Evolutionary conservation across 208 protist genomes (phyloP), one percentile per base, ranked within the genome.

Genomic region (Balamuthia mandrillaris): DNA sequence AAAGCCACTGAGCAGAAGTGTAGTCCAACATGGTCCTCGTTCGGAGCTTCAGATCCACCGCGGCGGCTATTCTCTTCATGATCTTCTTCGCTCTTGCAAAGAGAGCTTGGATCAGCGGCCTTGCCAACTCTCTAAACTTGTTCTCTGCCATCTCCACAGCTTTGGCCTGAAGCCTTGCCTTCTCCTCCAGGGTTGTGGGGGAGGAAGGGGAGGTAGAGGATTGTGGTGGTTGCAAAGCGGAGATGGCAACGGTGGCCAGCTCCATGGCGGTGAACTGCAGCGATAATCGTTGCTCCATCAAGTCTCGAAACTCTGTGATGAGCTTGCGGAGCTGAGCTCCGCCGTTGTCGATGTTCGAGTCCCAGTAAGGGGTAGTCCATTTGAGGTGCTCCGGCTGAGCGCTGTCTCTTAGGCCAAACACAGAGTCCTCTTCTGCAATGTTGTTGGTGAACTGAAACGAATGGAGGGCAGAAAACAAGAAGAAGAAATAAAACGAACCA

Each of bases 301-400:
- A 58, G 44, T 7, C 68, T 27, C 68, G 68, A 49, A 78, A 78
- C 68, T 78, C 68, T 42, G 68, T 21, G 45, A 78, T 10, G 45
- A 78, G n/a, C 44, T 58, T 54, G 47, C 68, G 68, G 45, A 78
- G 68, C 68, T 78, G 68, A 4, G 68, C 68, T 27, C 68, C 68
- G 42, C 68, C 68, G 2, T 42, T 60, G 1, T 49, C 68, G 29
- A 78, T 29, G 68, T 49, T 42, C 18, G 37, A 27, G 45, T 58
- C 45, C 68, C 68, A 78, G 68, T 39, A 78, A 21, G 68, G 68
- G 31, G 68, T 78, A 49, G 45, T 42, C 68, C 68, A 78, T 29
- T 49, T 42, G 29, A 3, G 2, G 1, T 78, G 29, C 68, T 78
- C 29, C 45, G 42, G 66, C 66, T 42, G 7, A 10, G 68, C 68